Percentiles rank a stretch among this genome's conserved stretches.
Conservation (phyloP, 345 rosid species). For the Moricandia arvensis region DNA sequence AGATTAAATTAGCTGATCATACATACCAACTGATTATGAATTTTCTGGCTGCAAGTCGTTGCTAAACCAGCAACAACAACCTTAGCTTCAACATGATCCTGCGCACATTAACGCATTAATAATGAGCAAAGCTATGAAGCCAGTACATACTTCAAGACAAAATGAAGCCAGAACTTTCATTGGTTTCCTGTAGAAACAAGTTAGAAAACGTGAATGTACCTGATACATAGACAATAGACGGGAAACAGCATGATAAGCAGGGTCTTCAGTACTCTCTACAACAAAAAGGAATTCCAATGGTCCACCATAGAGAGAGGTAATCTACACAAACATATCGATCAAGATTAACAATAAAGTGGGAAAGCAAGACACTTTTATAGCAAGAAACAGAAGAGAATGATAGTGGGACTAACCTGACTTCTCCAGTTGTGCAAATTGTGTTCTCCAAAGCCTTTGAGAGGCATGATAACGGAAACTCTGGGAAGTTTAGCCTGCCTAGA, state of each 20-base stretch:
- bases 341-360: not conserved
- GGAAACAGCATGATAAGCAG: constrained; percentile 74
- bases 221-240: constrained; percentile 61
- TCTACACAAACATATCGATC: constrained; percentile 45
- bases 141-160: constrained; percentile 8
- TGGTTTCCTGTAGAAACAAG: not conserved
- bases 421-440: constrained; percentile 95
- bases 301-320: constrained; percentile 97
- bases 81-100: constrained; percentile 81
- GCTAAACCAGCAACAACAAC: constrained; percentile 85
- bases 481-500: constrained; percentile 79
- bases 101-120: constrained; percentile 23
- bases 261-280: constrained; percentile 94
- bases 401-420: constrained; percentile 64
- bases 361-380: not conserved
- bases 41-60: constrained; percentile 97
- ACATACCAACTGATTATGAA: constrained; percentile 96
- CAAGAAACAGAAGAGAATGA: not conserved
- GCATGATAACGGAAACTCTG: constrained; percentile 84
- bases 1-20: not conserved
- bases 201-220: constrained; percentile 43
- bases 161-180: not conserved
- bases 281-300: constrained; percentile 86
- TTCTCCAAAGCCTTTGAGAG: constrained; percentile 96
- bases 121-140: constrained; percentile 10